Conservation (phyloP, 768 basidiomycete genomes). For the Cystobasidium ongulense region DNA sequence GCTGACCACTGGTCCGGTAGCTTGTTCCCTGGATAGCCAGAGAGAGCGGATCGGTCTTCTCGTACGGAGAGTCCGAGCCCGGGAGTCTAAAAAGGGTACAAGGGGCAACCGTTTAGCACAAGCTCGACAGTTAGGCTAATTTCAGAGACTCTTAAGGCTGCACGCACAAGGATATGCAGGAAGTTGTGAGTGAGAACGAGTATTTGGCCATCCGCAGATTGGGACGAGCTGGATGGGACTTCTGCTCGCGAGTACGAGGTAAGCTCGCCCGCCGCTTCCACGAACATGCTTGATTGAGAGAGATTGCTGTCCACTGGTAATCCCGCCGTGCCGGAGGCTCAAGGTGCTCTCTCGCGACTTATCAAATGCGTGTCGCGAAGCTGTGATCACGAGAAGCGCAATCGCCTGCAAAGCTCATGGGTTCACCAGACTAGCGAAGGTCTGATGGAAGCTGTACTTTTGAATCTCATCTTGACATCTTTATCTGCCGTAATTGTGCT, state of each 20-base stretch:
- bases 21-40: slow-evolving; percentile 24
- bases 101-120: not conserved
- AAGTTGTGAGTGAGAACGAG: slow-evolving; percentile 10
- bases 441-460: no score
- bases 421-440: no score
- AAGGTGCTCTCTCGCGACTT: no score
- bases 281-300: slow-evolving; percentile 7
- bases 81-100: slow-evolving; percentile 9
- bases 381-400: no score
- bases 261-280: slow-evolving; percentile 15
- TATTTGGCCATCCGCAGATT: slow-evolving; percentile 22
- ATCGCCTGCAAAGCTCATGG: no score
- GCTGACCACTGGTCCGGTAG: slow-evolving; percentile 11
- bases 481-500: no score
- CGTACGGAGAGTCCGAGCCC: slow-evolving; percentile 12
- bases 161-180: slow-evolving; percentile 23
- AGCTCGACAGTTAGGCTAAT: no score
- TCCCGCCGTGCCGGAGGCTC: no score
- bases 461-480: no score
- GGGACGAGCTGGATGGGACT: not conserved
- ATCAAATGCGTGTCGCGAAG: no score
- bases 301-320: not conserved
- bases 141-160: not conserved
- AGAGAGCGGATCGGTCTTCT: slow-evolving; percentile 8
- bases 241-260: not conserved